Evolutionary conservation across 2,329 filamentous ascomycete genomes (phyloP).

Genomic region (Paraphaeosphaeria minitans): DNA sequence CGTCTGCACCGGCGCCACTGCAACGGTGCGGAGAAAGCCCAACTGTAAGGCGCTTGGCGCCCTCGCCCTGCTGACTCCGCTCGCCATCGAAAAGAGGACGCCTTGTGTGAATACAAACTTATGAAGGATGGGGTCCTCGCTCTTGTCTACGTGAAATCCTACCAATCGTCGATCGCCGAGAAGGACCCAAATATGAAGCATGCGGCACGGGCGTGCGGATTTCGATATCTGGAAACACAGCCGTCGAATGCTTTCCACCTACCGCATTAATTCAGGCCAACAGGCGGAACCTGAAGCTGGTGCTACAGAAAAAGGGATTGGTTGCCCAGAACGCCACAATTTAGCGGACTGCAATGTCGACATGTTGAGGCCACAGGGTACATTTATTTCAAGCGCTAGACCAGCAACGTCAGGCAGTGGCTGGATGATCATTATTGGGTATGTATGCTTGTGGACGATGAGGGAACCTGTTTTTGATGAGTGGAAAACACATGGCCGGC

Average conservation of each 20-base stretch:
- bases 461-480: background rate
- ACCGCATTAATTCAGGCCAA: background rate
- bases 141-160: background rate
- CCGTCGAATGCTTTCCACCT: background rate
- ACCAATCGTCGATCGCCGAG: background rate
- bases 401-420: background rate
- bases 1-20: conserved; percentile 18
- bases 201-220: background rate
- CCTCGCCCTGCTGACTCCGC: conserved; percentile 12
- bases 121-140: background rate
- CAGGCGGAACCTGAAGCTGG: background rate
- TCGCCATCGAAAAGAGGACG: background rate
- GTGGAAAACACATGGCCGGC: background rate
- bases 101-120: background rate
- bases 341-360: background rate
- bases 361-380: background rate
- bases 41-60: conserved; percentile 14
- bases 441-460: background rate
- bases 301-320: background rate
- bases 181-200: background rate
- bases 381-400: background rate
- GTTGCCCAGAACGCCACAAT: background rate
- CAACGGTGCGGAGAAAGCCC: conserved; percentile 16
- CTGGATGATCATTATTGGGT: background rate
- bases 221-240: conserved; percentile 8